Base-by-base conservation (phyloP, 495 filamentous ascomycete species). In the Penicillium lividum region DNA sequence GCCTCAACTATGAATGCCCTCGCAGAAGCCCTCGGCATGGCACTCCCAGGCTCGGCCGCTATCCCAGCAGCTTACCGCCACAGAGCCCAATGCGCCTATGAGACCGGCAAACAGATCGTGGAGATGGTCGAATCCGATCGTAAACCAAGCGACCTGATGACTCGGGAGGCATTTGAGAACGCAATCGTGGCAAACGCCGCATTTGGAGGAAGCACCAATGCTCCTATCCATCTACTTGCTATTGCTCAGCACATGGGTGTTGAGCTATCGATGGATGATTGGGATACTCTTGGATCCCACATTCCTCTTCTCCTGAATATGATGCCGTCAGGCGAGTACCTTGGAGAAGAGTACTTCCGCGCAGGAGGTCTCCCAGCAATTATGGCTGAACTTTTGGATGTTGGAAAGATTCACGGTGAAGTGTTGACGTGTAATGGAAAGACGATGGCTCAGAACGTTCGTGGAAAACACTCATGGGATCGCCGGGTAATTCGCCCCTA, bases 1-100 rank as follows among this genome's bases (percentile, higher is more conserved):
- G 81, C 81, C 15, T 83, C 80, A 6, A 84, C 81, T 0, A 84
- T 84, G 80, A 82, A 83, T 57, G 80, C 80, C 3, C 71, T 83
- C 0, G 78, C 79, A 44, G 81, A 83, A 63, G 79, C 81, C 3
- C 69, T 84, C 0, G 81, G 81, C 16, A 84, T 84, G 81, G 80
- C 80, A 1, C 71, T 84, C 1, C 80, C 81, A 6, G 80, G 79
- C 9, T 82, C 80, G 15, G 77, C 81, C 1, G 79, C 79, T 9
- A 82, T 83, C 6, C 81, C 81, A 7, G 81, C 80, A 7, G 74
- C 77, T 10, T 82, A 83, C 55, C 73, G 79, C 10, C 75, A 83
- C 56, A 63, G 80, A 65, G 70, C 69, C 0, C 80, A 84, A 64
- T 82, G 75, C 31, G 81, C 80, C 29, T 84, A 84, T 60, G 70